phyloP scores from a whole-genome alignment of 768 basidiomycete species.

The Pisolithus orientalis region DNA sequence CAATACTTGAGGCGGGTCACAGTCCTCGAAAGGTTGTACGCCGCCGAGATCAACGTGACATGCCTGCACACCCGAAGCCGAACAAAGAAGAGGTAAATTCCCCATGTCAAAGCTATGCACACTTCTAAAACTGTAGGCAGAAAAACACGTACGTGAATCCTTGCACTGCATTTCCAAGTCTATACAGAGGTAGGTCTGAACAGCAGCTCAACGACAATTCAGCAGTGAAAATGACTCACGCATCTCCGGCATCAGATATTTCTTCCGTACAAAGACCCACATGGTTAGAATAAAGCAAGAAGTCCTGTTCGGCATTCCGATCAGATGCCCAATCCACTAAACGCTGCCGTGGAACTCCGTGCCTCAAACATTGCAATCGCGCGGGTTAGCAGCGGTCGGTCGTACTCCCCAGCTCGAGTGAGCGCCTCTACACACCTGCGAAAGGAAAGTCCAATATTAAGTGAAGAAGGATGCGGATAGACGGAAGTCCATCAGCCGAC shows the following conservation, averaged over 20 bases:
- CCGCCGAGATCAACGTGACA: conserved; percentile 79
- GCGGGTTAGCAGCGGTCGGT: conserved; percentile 54
- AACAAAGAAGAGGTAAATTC: neutral
- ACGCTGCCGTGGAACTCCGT: conserved; percentile 7
- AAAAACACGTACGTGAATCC: conserved; percentile 72
- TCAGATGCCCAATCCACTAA: neutral
- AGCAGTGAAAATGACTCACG: conserved; percentile 37
- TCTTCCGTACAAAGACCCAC: conserved; percentile 84
- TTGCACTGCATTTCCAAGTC: conserved; percentile 83
- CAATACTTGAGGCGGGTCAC: conserved; percentile 4
- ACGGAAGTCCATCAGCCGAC: conserved; percentile 30
- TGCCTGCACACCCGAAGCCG: conserved; percentile 39
- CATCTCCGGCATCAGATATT: conserved; percentile 80
- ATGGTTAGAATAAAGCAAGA: conserved; percentile 79
- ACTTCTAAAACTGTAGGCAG: neutral
- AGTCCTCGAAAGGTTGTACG: conserved; percentile 77
- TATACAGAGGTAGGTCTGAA: conserved; percentile 20
- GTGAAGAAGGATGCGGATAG: neutral
- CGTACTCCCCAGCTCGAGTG: conserved; percentile 79
- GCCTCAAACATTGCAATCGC: conserved; percentile 92
- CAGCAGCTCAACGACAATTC: neutral
- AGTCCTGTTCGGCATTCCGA: conserved; percentile 43
- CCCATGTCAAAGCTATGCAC: neutral
- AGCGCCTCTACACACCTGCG: conserved; percentile 82
- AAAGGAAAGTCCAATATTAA: neutral